phyloP scores from a whole-genome alignment of 768 basidiomycete species.

The Galerina marginata region DNA sequence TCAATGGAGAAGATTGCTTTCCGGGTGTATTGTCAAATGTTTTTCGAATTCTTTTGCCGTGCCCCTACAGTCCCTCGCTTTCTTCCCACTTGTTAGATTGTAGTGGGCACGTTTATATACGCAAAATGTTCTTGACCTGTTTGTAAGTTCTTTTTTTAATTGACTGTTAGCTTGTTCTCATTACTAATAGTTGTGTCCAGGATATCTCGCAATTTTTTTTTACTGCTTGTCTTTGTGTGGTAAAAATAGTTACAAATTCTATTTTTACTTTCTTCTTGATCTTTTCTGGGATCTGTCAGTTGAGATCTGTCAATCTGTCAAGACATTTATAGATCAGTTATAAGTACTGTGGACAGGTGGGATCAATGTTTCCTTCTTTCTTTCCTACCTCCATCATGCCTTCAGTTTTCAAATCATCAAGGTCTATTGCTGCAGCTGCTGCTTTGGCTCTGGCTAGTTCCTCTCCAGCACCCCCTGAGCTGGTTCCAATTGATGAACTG shows the following conservation, averaged over 20 bases:
- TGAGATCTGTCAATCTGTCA: not conserved
- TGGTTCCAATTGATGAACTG: not conserved
- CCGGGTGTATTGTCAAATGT: slow-evolving; percentile 16
- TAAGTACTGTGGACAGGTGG: not conserved
- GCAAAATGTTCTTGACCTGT: not conserved
- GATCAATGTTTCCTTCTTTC: not conserved
- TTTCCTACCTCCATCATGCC: not conserved
- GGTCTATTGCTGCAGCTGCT: not conserved
- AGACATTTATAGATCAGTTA: not conserved
- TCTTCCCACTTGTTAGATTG: not conserved
- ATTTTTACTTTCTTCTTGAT: not conserved
- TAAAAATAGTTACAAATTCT: not conserved
- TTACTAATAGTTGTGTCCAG: not conserved
- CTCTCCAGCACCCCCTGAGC: not conserved
- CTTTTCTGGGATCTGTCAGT: not conserved
- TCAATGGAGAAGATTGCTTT: not conserved
- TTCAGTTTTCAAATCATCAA: not conserved
- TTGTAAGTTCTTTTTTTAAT: not conserved
- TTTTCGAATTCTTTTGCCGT: slow-evolving; percentile 11
- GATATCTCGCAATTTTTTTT: no score
- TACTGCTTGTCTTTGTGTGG: not conserved
- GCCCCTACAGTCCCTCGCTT: slow-evolving; percentile 10
- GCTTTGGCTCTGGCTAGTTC: not conserved
- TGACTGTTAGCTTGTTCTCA: not conserved
- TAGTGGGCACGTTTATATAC: not conserved